Percentiles rank a stretch among this genome's conserved stretches.
Evolutionary conservation across 108 stramenopile species (phyloP).

Genomic region (Aureococcus anophagefferens): DNA sequence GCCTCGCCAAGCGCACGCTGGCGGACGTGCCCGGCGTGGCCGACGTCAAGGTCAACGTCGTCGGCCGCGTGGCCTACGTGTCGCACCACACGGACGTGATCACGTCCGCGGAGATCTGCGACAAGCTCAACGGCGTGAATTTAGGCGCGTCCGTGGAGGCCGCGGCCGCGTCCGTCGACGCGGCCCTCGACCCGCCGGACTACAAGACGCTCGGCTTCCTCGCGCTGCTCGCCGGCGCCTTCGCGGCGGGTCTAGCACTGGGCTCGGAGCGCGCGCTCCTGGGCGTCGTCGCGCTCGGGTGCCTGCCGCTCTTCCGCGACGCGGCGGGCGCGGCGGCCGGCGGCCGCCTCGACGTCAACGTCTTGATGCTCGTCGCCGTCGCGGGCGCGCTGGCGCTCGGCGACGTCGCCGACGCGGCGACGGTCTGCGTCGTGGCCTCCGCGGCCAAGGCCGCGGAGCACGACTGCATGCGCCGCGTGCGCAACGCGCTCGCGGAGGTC

Average conservation of each 20-base stretch:
- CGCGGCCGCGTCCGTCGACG: neutral
- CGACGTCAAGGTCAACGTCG: conserved; percentile 60
- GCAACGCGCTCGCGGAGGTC: conserved; percentile 50
- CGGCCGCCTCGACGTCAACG: conserved; percentile 69
- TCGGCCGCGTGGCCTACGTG: conserved; percentile 59
- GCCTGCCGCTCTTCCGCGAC: neutral
- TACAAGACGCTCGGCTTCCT: no score
- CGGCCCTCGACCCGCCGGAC: neutral
- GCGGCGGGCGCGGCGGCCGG: conserved; percentile 3
- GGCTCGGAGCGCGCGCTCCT: neutral
- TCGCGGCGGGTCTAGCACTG: no score
- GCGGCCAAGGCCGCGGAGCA: conserved; percentile 68
- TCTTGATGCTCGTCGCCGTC: conserved; percentile 78
- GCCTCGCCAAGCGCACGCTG: conserved; percentile 49
- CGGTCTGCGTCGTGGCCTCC: conserved; percentile 69
- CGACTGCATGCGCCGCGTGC: conserved; percentile 56
- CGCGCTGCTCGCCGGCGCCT: neutral
- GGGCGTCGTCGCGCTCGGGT: neutral
- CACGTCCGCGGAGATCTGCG: conserved; percentile 36
- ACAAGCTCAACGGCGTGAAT: conserved; percentile 40
- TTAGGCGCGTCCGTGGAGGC: conserved; percentile 40
- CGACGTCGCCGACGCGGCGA: conserved; percentile 73
- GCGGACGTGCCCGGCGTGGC: conserved; percentile 55
- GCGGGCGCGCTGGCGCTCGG: conserved; percentile 61
- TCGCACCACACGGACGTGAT: conserved; percentile 49